Percentiles rank a stretch among this genome's conserved stretches.
Evolutionary conservation across 768 basidiomycete genomes (phyloP).

Genomic region (Rhizopogon roseolus): DNA sequence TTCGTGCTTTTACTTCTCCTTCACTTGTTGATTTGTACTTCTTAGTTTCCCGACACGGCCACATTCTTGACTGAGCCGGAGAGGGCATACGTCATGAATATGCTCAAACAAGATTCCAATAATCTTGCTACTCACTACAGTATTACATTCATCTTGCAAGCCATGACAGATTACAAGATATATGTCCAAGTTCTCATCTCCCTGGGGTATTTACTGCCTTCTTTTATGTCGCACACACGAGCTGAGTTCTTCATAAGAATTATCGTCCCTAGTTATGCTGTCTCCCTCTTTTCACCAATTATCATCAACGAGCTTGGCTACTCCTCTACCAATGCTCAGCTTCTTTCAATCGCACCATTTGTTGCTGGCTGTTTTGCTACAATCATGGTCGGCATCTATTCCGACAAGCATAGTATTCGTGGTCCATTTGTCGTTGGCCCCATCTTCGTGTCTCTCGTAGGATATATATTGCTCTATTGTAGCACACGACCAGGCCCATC

Average conservation of each 20-base stretch:
- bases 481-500: constrained; percentile 17
- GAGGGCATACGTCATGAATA: constrained; percentile 29
- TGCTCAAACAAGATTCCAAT: constrained; percentile 41
- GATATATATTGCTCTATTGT: constrained; percentile 47
- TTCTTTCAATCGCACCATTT: constrained; percentile 46
- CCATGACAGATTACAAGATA: constrained; percentile 42
- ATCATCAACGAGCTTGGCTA: constrained; percentile 48
- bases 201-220: constrained; percentile 29
- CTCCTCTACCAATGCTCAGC: constrained; percentile 45
- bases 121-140: constrained; percentile 41
- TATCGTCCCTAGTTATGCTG: constrained; percentile 41
- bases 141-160: constrained; percentile 42
- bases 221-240: background rate
- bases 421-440: constrained; percentile 47
- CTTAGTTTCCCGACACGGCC: constrained; percentile 54
- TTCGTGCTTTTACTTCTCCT: background rate
- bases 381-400: constrained; percentile 35
- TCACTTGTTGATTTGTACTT: background rate
- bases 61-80: constrained; percentile 46
- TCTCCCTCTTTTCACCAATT: constrained; percentile 48
- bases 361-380: constrained; percentile 40
- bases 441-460: constrained; percentile 40
- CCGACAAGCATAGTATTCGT: constrained; percentile 37
- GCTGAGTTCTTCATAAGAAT: constrained; percentile 20
- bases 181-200: constrained; percentile 31